Base-by-base conservation (phyloP, 2,329 filamentous ascomycete genomes). In the Ambrosiella beaveri region DNA sequence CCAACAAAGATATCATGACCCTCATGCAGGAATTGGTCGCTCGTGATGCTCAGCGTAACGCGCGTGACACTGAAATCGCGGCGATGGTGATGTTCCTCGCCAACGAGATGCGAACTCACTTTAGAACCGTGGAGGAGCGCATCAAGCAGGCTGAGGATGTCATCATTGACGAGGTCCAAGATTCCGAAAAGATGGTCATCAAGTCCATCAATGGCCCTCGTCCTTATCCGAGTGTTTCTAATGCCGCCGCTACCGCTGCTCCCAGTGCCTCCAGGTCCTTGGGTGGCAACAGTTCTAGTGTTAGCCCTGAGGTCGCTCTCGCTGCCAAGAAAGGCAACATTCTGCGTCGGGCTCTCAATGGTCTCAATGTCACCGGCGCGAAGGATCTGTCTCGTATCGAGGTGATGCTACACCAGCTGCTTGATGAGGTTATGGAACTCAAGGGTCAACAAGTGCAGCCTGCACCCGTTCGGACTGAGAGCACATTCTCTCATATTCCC, bases 11-110 rank as follows among this genome's bases (percentile, higher is more conserved):
- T 66, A 94, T 98, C 65, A 86, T 98, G 62, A 88, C 91, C 27
- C 74, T 98, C 61, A 98, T 98, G 93, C 91, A 98, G 67, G 93
- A 98, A 70, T 82, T 98, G 62, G 97, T 94, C 68, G 93, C 97
- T 62, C 85, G 93, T 40, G 93, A 98, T 71, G 93, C 91, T 45
- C 91, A 97, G 71, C 84, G 93, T 61, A 97, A 93, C 70, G 93
- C 93, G 51, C 81, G 93, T 50, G 93, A 98, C 65, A 97, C 93
- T 0, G 93, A 98, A 70, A 96, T 98, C 58, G 75, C 98, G 15
- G 88, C 96, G 52, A 91, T 93, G 0, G 80, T 98, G 38, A 93
- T 98, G 61, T 85, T 91, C 61, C 90, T 89, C 57, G 91, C 93
- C 3, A 85, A 93, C 11, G 93, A 98, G 71, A 97, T 97, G 90